Percentiles rank a stretch among this genome's conserved stretches.
Evolutionary conservation across 768 basidiomycete species (phyloP).

Genomic region (Boletellus sp.): DNA sequence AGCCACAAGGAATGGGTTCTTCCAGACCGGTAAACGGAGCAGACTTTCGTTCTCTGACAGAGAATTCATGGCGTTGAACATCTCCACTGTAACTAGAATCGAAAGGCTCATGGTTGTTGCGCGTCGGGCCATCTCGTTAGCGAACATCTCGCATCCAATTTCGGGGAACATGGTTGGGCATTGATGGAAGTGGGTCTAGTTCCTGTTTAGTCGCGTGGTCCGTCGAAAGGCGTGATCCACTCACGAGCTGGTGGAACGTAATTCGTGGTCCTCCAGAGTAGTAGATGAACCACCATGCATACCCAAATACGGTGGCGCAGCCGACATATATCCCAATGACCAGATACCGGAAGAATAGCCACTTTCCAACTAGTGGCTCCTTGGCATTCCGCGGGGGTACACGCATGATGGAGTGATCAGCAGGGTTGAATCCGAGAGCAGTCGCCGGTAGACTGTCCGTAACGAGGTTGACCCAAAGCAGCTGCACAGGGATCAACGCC

Average conservation of each 20-base stretch:
- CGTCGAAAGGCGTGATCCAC: conserved; percentile 29
- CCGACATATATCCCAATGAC: conserved; percentile 93
- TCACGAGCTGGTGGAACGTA: conserved; percentile 85
- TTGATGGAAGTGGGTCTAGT: conserved; percentile 93
- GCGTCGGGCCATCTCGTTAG: conserved; percentile 75
- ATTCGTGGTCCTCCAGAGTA: conserved; percentile 91
- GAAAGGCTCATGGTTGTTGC: conserved; percentile 97
- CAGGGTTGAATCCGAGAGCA: conserved; percentile 95
- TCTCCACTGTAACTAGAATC: conserved; percentile 92
- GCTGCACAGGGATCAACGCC: conserved; percentile 94
- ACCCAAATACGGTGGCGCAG: conserved; percentile 91
- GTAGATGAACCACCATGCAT: conserved; percentile 99
- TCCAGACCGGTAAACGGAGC: conserved; percentile 86
- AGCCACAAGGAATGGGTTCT: conserved; percentile 87
- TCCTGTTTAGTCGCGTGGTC: conserved; percentile 3
- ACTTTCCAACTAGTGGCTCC: conserved; percentile 87
- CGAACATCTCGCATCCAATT: conserved; percentile 96
- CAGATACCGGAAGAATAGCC: conserved; percentile 96
- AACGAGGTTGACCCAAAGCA: conserved; percentile 97
- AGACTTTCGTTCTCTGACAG: conserved; percentile 96
- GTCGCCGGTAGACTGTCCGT: conserved; percentile 96
- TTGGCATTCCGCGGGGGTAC: conserved; percentile 86
- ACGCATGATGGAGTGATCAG: conserved; percentile 96
- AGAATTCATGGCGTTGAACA: conserved; percentile 99
- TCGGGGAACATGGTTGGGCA: conserved; percentile 79